phyloP scores from a whole-genome alignment of 1,139 yeast species.

The Blastobotrys arbuscula region DNA sequence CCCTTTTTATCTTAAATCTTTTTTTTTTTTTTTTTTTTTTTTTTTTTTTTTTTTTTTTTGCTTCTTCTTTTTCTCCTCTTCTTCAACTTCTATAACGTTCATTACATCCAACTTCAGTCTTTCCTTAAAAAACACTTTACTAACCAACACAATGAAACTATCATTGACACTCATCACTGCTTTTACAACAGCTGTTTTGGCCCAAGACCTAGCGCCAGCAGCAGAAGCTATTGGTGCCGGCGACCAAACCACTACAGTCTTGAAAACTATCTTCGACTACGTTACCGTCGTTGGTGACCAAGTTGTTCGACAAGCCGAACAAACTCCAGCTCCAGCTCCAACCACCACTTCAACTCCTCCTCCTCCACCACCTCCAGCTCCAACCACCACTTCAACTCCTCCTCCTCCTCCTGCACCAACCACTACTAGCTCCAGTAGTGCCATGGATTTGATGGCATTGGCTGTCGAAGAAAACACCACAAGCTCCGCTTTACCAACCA shows the following conservation, averaged over 20 bases:
- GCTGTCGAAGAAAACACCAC: neutral
- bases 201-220: conserved; percentile 1
- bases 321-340: conserved; percentile 6
- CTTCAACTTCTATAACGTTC: neutral
- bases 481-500: neutral
- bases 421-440: neutral
- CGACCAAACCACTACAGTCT: conserved; percentile 22
- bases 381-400: conserved; percentile 3
- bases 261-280: conserved; percentile 23
- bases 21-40: neutral
- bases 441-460: conserved; percentile 4
- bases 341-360: conserved; percentile 6
- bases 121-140: conserved; percentile 2
- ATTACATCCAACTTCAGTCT: conserved; percentile 4
- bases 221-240: conserved; percentile 8
- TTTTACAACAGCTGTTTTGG: neutral
- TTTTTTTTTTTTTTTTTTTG: neutral
- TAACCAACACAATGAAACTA: conserved; percentile 1
- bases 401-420: conserved; percentile 4
- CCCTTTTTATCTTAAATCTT: neutral
- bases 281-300: conserved; percentile 18
- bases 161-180: conserved; percentile 1
- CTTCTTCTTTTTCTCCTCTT: neutral
- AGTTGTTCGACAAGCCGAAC: conserved; percentile 4
- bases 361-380: conserved; percentile 7